Percentiles rank a stretch among this genome's conserved stretches.
phyloP scores from a whole-genome alignment of 371 early-diverging fungal species.

The Batrachochytrium dendrobatidis region DNA sequence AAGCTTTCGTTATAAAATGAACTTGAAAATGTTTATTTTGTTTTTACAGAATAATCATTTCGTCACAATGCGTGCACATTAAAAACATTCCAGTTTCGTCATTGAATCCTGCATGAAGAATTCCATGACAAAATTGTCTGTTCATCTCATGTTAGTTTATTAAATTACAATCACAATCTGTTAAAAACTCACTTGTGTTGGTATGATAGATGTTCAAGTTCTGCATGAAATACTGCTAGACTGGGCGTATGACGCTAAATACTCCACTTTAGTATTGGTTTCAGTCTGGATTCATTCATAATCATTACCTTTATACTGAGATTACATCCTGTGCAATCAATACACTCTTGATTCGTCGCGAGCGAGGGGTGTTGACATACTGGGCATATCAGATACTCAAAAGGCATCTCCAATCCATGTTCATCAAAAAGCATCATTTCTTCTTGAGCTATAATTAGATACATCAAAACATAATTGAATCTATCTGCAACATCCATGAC shows the following conservation, averaged over 20 bases:
- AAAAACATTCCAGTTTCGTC: background rate
- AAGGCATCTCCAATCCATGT: too few species aligned
- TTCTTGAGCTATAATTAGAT: too few species aligned
- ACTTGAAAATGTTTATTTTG: too few species aligned
- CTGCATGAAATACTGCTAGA: background rate
- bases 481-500: too few species aligned
- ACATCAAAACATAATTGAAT: too few species aligned
- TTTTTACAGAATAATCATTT: background rate
- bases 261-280: too few species aligned
- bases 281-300: too few species aligned
- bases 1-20: too few species aligned
- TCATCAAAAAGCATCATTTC: too few species aligned
- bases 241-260: background rate
- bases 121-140: background rate
- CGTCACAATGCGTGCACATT: background rate
- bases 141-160: too few species aligned
- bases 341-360: background rate
- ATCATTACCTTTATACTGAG: too few species aligned
- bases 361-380: background rate
- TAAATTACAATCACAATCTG: too few species aligned
- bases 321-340: background rate
- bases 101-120: background rate
- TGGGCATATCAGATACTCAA: background rate
- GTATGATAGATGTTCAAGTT: background rate
- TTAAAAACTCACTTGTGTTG: conserved; percentile 2